Conservation (phyloP, 306 rosid genomes). For the Canavalia ensiformis region DNA sequence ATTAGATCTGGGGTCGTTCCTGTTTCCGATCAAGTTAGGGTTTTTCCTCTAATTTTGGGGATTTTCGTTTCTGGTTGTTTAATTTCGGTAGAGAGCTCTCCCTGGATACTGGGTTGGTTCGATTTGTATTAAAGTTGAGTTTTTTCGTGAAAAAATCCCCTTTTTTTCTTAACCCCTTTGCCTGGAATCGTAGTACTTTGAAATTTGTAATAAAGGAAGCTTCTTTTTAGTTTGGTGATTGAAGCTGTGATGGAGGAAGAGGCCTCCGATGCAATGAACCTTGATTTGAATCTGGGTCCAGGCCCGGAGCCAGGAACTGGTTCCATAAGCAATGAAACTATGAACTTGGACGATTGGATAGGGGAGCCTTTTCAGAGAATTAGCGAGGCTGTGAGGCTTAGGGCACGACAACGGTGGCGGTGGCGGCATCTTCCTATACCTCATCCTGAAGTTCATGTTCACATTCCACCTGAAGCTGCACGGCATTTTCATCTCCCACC, state of each 20-base stretch:
- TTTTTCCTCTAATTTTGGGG: slow-evolving; percentile 42
- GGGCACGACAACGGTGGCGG: slow-evolving; percentile 72
- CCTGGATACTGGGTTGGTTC: slow-evolving; percentile 40
- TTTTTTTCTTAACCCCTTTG: not conserved
- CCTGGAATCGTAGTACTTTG: slow-evolving; percentile 11
- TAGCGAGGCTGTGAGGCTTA: slow-evolving; percentile 64
- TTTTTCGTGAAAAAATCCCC: not conserved
- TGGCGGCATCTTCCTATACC: slow-evolving; percentile 60
- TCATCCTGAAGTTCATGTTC: slow-evolving; percentile 48
- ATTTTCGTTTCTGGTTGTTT: slow-evolving; percentile 48
- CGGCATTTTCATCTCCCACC: slow-evolving; percentile 52
- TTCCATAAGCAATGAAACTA: slow-evolving; percentile 52
- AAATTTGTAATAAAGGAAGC: slow-evolving; percentile 43
- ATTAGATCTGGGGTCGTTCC: slow-evolving; percentile 52
- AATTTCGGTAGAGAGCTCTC: slow-evolving; percentile 36
- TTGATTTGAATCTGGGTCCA: slow-evolving; percentile 96
- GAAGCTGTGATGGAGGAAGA: slow-evolving; percentile 80
- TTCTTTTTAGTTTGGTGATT: slow-evolving; percentile 38
- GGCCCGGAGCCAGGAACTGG: slow-evolving; percentile 67
- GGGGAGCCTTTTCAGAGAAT: slow-evolving; percentile 64
- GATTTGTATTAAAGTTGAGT: slow-evolving; percentile 42
- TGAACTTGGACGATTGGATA: slow-evolving; percentile 71
- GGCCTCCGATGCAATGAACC: slow-evolving; percentile 85
- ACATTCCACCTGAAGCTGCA: slow-evolving; percentile 52
- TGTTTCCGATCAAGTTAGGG: slow-evolving; percentile 51